Conservation (phyloP, 768 basidiomycete genomes). For the Pleurotus cornucopiae region DNA sequence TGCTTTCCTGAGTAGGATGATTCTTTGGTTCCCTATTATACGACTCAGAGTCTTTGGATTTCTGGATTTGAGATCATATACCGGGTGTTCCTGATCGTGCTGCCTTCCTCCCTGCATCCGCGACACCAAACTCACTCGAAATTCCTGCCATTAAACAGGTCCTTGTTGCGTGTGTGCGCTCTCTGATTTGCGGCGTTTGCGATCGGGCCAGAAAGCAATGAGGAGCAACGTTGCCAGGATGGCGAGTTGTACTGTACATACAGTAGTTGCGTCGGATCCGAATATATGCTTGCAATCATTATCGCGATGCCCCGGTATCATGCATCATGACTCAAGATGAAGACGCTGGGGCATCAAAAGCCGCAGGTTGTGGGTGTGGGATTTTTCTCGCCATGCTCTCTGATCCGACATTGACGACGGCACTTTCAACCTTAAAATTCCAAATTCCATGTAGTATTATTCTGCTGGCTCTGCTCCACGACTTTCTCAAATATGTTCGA, state of each 20-base stretch:
- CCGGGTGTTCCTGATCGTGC: constrained; percentile 40
- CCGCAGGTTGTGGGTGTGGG: background rate
- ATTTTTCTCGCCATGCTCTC: constrained; percentile 5
- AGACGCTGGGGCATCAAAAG: too few relatives aligned
- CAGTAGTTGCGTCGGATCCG: too few relatives aligned
- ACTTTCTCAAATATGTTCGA: constrained; percentile 20
- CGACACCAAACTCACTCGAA: too few relatives aligned
- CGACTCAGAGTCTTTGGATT: constrained; percentile 24
- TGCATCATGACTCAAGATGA: too few relatives aligned
- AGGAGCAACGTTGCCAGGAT: too few relatives aligned
- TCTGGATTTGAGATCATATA: constrained; percentile 34
- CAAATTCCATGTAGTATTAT: constrained; percentile 18
- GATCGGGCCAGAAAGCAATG: too few relatives aligned
- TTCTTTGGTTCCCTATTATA: constrained; percentile 62
- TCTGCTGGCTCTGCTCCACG: constrained; percentile 23
- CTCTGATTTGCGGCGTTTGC: too few relatives aligned
- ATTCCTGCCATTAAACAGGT: too few relatives aligned
- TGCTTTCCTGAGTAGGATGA: constrained; percentile 32
- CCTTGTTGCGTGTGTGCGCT: too few relatives aligned
- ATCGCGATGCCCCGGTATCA: too few relatives aligned
- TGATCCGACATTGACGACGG: background rate
- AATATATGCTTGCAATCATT: too few relatives aligned
- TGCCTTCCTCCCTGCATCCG: background rate
- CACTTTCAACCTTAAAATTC: background rate
- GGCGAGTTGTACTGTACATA: too few relatives aligned